A percentile compares a stretch with the other conserved stretches of the same genome.
Conservation (phyloP, 2,329 filamentous ascomycete species). For the Fusarium beomiforme region DNA sequence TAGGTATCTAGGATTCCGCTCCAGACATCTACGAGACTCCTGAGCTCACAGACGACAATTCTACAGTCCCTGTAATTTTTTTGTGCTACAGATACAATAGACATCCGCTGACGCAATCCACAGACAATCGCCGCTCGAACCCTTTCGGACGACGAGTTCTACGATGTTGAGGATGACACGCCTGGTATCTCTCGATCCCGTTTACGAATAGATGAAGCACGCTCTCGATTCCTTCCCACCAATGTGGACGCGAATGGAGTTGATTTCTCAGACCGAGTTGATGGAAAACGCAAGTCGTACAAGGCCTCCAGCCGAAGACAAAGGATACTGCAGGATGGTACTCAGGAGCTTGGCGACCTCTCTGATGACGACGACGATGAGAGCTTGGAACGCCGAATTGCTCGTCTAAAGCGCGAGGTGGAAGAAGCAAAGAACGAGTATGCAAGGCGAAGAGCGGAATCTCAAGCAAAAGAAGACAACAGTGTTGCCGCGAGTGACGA, state of each 20-base stretch:
- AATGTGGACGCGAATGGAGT: conserved; percentile 80
- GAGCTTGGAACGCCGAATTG: conserved; percentile 79
- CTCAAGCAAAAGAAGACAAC: conserved; percentile 57
- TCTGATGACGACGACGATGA: conserved; percentile 81
- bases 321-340: conserved; percentile 69
- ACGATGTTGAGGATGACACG: conserved; percentile 69
- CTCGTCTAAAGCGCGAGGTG: conserved; percentile 83
- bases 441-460: conserved; percentile 61
- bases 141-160: conserved; percentile 70
- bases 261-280: conserved; percentile 91
- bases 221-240: conserved; percentile 79
- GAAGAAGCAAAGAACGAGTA: conserved; percentile 76
- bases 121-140: conserved; percentile 66
- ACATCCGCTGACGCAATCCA: conserved; percentile 36
- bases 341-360: conserved; percentile 75
- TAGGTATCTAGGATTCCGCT: conserved; percentile 79
- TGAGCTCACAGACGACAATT: conserved; percentile 88
- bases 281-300: conserved; percentile 85
- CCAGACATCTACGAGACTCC: conserved; percentile 98
- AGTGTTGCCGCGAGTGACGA: conserved; percentile 53
- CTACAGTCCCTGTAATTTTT: conserved; percentile 77
- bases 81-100: neutral
- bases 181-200: conserved; percentile 79
- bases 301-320: conserved; percentile 75
- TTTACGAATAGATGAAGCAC: conserved; percentile 81